A percentile compares a stretch with the other conserved stretches of the same genome.
Evolutionary conservation across 768 basidiomycete species (phyloP).

Genomic region (Naganishia vaughanmartiniae): DNA sequence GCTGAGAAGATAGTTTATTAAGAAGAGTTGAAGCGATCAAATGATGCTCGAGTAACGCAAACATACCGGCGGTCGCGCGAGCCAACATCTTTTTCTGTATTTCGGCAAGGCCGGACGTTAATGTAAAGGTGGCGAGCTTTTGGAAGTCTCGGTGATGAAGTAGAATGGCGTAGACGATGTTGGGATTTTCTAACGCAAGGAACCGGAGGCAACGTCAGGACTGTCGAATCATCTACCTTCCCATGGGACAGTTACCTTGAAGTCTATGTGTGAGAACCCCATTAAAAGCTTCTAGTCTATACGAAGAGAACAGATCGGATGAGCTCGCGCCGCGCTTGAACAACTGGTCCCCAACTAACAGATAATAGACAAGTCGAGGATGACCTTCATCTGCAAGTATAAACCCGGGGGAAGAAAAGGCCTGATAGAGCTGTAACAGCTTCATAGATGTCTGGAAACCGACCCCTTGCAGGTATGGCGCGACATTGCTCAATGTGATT

Average conservation of each 20-base stretch:
- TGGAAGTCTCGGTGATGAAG: constrained; percentile 81
- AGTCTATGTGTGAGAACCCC: constrained; percentile 74
- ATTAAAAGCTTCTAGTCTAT: constrained; percentile 87
- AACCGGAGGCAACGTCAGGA: background rate
- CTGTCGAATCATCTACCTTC: background rate
- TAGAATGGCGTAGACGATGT: constrained; percentile 80
- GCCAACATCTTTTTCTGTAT: constrained; percentile 70
- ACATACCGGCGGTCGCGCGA: constrained; percentile 49
- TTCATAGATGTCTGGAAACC: constrained; percentile 77
- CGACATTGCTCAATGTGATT: constrained; percentile 81
- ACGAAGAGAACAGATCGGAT: background rate
- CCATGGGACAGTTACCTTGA: constrained; percentile 38
- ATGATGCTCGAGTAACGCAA: background rate
- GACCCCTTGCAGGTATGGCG: constrained; percentile 79
- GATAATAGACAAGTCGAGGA: constrained; percentile 85
- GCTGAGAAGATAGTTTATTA: background rate
- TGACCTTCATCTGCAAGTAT: constrained; percentile 91
- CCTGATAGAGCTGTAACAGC: constrained; percentile 81
- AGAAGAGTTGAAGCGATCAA: background rate
- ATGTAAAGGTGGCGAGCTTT: constrained; percentile 85
- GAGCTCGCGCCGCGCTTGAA: background rate
- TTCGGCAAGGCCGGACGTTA: constrained; percentile 78
- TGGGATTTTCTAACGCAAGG: constrained; percentile 67
- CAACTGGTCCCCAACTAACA: constrained; percentile 58
- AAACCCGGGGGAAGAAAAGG: constrained; percentile 86